Conservation (phyloP, 2,329 filamentous ascomycete species). For the Coniochaeta sp. region DNA sequence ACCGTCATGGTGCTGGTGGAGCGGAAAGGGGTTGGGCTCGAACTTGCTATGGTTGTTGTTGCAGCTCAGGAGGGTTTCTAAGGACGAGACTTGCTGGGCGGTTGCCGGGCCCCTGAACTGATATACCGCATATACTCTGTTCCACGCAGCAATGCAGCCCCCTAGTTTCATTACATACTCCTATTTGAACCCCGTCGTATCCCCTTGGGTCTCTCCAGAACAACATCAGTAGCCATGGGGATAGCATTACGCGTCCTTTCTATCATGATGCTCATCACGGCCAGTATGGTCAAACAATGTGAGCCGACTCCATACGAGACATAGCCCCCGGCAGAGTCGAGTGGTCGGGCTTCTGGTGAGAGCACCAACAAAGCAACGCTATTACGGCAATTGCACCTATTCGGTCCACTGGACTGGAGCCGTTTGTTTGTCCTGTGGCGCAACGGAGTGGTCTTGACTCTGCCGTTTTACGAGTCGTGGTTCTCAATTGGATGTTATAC, state of each 20-base stretch:
- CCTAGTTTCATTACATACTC: no score
- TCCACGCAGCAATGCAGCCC: no score
- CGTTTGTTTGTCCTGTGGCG: background rate
- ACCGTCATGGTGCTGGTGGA: background rate
- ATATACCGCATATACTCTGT: background rate
- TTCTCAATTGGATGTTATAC: background rate
- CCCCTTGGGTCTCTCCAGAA: no score
- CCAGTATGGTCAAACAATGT: background rate
- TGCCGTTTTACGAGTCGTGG: background rate
- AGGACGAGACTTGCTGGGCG: background rate
- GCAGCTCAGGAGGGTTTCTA: background rate
- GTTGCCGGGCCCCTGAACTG: background rate
- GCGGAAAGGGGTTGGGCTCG: background rate
- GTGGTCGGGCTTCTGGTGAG: background rate
- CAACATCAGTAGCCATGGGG: background rate
- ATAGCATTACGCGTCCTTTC: background rate
- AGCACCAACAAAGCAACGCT: background rate
- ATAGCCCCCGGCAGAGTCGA: background rate
- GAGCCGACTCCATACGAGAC: background rate
- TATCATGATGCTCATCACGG: background rate
- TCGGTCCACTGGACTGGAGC: background rate
- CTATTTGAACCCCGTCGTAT: no score
- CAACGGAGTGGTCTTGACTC: background rate
- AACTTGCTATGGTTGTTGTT: background rate
- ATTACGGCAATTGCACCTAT: background rate